Evolutionary conservation across 306 rosid genomes (phyloP), one percentile per base, ranked within the genome.

Genomic region (Glycine latifolia): DNA sequence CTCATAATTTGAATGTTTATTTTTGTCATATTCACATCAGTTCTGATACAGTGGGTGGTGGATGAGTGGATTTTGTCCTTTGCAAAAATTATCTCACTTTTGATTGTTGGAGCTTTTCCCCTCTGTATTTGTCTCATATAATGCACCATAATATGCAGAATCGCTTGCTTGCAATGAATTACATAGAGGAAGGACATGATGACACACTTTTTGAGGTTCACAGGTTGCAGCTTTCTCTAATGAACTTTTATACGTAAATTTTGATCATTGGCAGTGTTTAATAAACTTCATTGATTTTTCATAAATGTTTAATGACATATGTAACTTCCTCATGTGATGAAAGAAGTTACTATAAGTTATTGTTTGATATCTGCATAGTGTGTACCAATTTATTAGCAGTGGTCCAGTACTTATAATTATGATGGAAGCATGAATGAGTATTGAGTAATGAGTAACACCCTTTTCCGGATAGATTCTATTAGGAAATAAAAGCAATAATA

Each of bases 81-180:
- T 43, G 75, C 58, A 31, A 16, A 66, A 39, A 17, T 77, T 53
- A 39, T 65, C 65, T 50, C 43, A 15, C 39, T 20, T 56, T 33
- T 35, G 47, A 65, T 37, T 14, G 2, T 66, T 66, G 31, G 71
- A 39, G 71, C 49, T 13, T 39, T 39, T 39, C 0, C n/a, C 50
- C 11, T n/a, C 6, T 14, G 48, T 7, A 39, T 26, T 41, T 8
- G 72, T 67, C 72, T 67, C 52, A 67, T 43, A 41, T 41, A 7
- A n/a, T 41, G 52, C 49, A 15, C 50, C 20, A 37, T 66, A 41
- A 14, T 41, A 67, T 67, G 72, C 72, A 67, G 72, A 67, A 67
- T 5, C 72, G 72, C 33, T 41, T 67, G 12, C 72, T 67, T 67
- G 72, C 72, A 8, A 67, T 67, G 72, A 67, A 67, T 43, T 67